phyloP scores from a whole-genome alignment of 768 basidiomycete species.

The Termitomyces sp. region DNA sequence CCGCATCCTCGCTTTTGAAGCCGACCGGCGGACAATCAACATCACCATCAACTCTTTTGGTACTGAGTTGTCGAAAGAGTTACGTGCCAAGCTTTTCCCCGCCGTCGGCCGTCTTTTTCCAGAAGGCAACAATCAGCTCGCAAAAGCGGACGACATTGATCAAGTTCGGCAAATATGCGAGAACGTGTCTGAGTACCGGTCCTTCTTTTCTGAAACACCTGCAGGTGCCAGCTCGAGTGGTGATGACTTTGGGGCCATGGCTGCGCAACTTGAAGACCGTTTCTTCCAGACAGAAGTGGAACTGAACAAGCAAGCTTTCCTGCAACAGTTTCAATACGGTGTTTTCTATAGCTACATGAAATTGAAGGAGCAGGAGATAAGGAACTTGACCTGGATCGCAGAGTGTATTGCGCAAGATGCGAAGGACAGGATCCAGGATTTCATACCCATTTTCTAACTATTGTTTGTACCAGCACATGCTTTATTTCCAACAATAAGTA shows the following conservation, averaged over 20 bases:
- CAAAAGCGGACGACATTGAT: constrained; percentile 92
- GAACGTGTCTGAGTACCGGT: constrained; percentile 80
- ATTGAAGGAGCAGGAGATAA: constrained; percentile 87
- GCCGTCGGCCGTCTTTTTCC: constrained; percentile 91
- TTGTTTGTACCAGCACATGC: not conserved
- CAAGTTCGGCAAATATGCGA: constrained; percentile 87
- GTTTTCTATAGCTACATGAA: constrained; percentile 92
- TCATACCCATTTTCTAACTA: constrained; percentile 80
- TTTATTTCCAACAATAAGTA: not conserved
- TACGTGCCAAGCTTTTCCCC: constrained; percentile 91
- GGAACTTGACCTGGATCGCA: constrained; percentile 89
- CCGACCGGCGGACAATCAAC: constrained; percentile 94
- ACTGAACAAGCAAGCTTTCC: constrained; percentile 89
- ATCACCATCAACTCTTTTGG: constrained; percentile 99
- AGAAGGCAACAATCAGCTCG: constrained; percentile 90
- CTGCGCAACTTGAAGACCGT: constrained; percentile 79
- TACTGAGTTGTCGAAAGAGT: constrained; percentile 92
- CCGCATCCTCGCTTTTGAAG: constrained; percentile 89
- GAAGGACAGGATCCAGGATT: constrained; percentile 91
- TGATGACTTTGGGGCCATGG: constrained; percentile 38
- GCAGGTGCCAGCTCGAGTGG: constrained; percentile 25
- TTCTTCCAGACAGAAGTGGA: constrained; percentile 95
- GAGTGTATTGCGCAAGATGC: constrained; percentile 99
- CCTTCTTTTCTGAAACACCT: constrained; percentile 66
- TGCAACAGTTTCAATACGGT: constrained; percentile 95